Percentiles rank a stretch among this genome's conserved stretches.
These are phyloP conservation scores for Cercospora zeae-maydis DNA, from an alignment of 2,329 filamentous ascomycete genomes.

Conservation along the genomic window DNA sequence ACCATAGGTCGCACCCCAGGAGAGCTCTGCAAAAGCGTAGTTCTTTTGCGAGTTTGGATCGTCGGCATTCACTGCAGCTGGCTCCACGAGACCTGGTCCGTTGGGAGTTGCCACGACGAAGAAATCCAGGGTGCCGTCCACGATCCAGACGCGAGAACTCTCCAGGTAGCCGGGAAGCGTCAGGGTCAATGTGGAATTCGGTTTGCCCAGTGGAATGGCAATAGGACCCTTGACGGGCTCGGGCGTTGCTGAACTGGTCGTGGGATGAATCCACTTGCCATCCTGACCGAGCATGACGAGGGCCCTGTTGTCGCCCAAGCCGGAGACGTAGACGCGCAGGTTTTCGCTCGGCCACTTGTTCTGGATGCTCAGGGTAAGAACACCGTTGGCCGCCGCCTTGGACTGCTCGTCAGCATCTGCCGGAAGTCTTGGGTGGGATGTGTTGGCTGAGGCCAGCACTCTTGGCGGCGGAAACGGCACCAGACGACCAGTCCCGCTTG, in stretches of 20 bases:
- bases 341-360: conserved; percentile 42
- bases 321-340: conserved; percentile 46
- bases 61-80: conserved; percentile 40
- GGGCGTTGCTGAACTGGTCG: conserved; percentile 37
- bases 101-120: conserved; percentile 40
- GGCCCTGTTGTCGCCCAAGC: conserved; percentile 39
- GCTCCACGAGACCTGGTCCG: conserved; percentile 47
- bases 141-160: conserved; percentile 48
- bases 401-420: background rate
- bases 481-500: conserved; percentile 5
- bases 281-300: conserved; percentile 45
- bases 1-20: conserved; percentile 43
- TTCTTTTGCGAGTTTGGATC: conserved; percentile 44
- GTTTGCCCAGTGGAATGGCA: conserved; percentile 40
- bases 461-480: background rate
- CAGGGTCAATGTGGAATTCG: conserved; percentile 40
- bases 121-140: conserved; percentile 44
- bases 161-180: conserved; percentile 42
- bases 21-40: conserved; percentile 47
- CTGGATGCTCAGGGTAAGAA: conserved; percentile 34
- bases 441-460: background rate
- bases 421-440: background rate
- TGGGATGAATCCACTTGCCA: conserved; percentile 44
- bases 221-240: conserved; percentile 38
- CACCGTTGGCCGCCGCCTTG: conserved; percentile 7